Evolutionary conservation across 768 basidiomycete genomes (phyloP).

Genomic region (Chalciporus chontae): DNA sequence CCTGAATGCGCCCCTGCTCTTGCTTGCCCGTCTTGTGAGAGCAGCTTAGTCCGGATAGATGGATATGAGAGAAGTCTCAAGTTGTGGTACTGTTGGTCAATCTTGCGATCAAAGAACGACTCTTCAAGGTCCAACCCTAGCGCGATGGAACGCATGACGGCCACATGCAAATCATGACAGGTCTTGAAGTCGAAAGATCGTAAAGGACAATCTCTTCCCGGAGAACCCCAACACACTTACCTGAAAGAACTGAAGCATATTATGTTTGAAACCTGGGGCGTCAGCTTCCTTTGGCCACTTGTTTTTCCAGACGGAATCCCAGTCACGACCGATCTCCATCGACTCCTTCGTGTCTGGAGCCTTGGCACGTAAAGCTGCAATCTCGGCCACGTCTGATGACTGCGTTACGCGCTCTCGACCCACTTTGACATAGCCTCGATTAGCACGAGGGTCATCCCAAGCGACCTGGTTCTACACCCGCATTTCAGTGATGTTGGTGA

Average conservation of each 20-base stretch:
- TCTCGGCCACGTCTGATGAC: constrained; percentile 65
- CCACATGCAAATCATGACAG: constrained; percentile 71
- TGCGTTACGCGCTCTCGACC: constrained; percentile 84
- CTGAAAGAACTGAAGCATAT: constrained; percentile 76
- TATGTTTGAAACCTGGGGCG: constrained; percentile 63
- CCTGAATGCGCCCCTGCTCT: constrained; percentile 84
- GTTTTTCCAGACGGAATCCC: constrained; percentile 75
- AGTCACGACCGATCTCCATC: constrained; percentile 88
- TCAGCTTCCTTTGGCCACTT: constrained; percentile 69
- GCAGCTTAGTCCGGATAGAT: constrained; percentile 55
- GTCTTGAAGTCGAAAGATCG: constrained; percentile 36
- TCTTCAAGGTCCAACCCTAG: constrained; percentile 73
- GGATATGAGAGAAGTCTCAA: constrained; percentile 80
- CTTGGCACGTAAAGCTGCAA: constrained; percentile 65
- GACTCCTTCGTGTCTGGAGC: constrained; percentile 82
- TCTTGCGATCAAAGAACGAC: constrained; percentile 69
- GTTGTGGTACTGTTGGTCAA: constrained; percentile 78
- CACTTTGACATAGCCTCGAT: constrained; percentile 78
- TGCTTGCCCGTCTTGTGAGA: constrained; percentile 64
- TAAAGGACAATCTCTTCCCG: constrained; percentile 1
- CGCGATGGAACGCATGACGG: constrained; percentile 85
- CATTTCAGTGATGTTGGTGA: background rate
- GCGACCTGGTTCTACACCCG: constrained; percentile 52
- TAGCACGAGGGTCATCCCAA: constrained; percentile 84
- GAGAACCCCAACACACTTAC: constrained; percentile 28